Evolutionary conservation across 2,329 filamentous ascomycete genomes (phyloP).

Genomic region (Fusarium domesticum): DNA sequence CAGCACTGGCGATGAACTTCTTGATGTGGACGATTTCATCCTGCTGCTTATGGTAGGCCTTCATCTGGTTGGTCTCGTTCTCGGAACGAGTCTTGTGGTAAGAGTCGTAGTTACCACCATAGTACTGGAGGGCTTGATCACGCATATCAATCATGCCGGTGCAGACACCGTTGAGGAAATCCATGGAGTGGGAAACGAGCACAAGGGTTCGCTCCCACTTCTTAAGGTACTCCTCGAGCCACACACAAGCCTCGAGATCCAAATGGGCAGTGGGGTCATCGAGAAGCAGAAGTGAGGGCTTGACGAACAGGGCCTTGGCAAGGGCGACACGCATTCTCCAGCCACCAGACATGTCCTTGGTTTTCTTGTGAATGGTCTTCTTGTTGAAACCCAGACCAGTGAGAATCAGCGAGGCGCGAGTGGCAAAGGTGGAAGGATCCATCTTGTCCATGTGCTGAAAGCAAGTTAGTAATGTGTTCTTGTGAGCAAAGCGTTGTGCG

Average conservation of each 20-base stretch:
- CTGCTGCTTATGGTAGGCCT: slow-evolving; percentile 98
- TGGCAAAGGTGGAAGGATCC: slow-evolving; percentile 96
- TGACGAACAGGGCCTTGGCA: slow-evolving; percentile 96
- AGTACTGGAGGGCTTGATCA: slow-evolving; percentile 83
- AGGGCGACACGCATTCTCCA: slow-evolving; percentile 99
- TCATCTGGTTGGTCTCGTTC: slow-evolving; percentile 97
- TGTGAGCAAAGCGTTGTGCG: not conserved
- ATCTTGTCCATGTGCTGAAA: slow-evolving; percentile 91
- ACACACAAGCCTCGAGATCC: slow-evolving; percentile 98
- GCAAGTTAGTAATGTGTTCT: slow-evolving; percentile 16
- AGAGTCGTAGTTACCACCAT: slow-evolving; percentile 99
- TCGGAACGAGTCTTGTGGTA: slow-evolving; percentile 92
- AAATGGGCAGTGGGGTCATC: slow-evolving; percentile 99
- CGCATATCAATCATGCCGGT: slow-evolving; percentile 99
- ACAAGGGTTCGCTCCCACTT: slow-evolving; percentile 98
- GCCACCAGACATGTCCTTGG: slow-evolving; percentile 99
- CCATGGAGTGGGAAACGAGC: slow-evolving; percentile 95
- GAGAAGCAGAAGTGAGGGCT: slow-evolving; percentile 90
- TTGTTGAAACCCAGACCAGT: slow-evolving; percentile 99
- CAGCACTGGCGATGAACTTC: slow-evolving; percentile 99
- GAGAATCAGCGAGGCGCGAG: slow-evolving; percentile 91
- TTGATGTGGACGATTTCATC: slow-evolving; percentile 99
- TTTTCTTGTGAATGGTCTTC: slow-evolving; percentile 96
- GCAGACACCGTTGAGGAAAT: slow-evolving; percentile 99
- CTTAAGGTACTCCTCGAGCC: slow-evolving; percentile 99